Base-by-base conservation (phyloP, 495 filamentous ascomycete species). In the Penicillium egyptiacum region DNA sequence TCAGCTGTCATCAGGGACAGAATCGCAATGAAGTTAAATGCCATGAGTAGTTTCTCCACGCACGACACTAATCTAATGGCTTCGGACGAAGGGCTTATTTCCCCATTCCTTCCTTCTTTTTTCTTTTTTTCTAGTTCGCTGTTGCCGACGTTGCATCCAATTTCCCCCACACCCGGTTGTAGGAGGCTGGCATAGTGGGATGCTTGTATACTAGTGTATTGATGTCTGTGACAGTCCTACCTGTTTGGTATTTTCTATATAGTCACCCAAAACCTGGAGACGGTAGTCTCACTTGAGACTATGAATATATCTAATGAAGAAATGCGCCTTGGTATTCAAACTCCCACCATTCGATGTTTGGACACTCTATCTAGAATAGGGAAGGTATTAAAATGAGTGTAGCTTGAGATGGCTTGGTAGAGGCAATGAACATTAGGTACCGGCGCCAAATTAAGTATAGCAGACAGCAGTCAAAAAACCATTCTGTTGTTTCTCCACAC, bases 291-390 rank as follows among this genome's bases (percentile, higher is more conserved):
- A 28, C 17, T 22, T 39, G 30, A 37, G 48, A 23, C 30, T 45
- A 45, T 26, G 43, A 45, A 50, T 31, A 37, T 37, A 33, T 22
- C 20, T 50, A 50, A 20, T 50, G 30, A 23, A 50, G n/a, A 50
- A 37, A 50, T 50, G 25, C 48, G 33, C 48, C 30, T 37, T 50
- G 48, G 22, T 26, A 45, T 45, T 45, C 22, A 26, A 45, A 45
- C 22, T 45, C 42, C 42, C 22, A 23, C 20, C 20, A 44, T 45
- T 45, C 43, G 22, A 26, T 45, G 43, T 45, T 26, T 25, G 12
- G 25, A 45, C 10, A 37, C 33, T 31, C 33, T 50, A 35, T 50
- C 30, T 50, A 50, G 48, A 50, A 50, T 50, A 50, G 48, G 8
- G 25, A 31, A 25, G 17, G 12, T 50, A 50, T 37, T 50, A n/a